Base-by-base conservation (phyloP, 441 rosid genomes). In the Breynia disticha region DNA sequence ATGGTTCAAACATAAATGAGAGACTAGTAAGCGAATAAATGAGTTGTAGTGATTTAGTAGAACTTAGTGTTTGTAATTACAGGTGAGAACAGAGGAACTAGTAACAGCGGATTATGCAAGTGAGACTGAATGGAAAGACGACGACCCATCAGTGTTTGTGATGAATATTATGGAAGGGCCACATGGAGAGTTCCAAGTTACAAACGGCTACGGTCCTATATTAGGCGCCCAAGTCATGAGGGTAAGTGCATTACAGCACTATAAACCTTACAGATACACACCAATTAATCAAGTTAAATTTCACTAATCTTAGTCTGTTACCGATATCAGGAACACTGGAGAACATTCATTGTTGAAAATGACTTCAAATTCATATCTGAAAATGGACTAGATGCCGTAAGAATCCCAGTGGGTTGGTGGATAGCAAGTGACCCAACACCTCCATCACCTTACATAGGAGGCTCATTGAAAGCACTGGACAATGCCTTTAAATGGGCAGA, bases 131-230 rank as follows among this genome's bases (percentile, higher is more conserved):
- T 77, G 84, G 88, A 74, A 69, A 17, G 65, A 71, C 8, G 66
- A 68, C 14, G 72, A 82, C 52, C 79, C 83, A 11, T 77, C 82
- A 0, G 78, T 79, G 7, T 81, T 81, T 52, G 64, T 39, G 52
- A 62, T 74, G 51, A 46, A 14, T 4, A 21, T 68, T 37, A 1
- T 60, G 0, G 63, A 56, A 3, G 20, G 52, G 16, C 0, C 72
- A 69, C 62, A 43, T 20, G 87, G 87, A 16, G 87, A 81, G 66
- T 81, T 71, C 63, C 82, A 74, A 55, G 67, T 81, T 44, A 76
- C 84, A 14, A 76, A 81, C 51, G 84, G 81, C 16, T 74, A 79
- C 22, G 88, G 84, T 19, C 79, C 73, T 0, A 8, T 60, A 16
- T 60, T 56, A 59, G 81, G 84, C n/a, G 62, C 73, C 19, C 56